Evolutionary conservation across 2,329 filamentous ascomycete species (phyloP).

Genomic region (Colletotrichum costaricense): DNA sequence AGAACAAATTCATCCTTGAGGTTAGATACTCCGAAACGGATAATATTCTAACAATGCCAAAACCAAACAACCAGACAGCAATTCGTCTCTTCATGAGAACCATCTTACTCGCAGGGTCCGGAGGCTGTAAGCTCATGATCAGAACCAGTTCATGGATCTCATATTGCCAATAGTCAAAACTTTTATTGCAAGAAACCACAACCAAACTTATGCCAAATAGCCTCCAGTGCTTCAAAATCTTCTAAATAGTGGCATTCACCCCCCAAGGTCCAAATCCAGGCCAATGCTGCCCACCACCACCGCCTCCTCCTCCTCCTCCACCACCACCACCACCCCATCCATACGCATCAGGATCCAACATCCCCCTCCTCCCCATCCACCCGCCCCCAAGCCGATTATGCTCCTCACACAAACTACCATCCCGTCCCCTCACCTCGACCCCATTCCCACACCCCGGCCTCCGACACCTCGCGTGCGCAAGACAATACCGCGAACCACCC

Average conservation of each 20-base stretch:
- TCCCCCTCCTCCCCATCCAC: constrained; percentile 2
- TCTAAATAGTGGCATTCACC: constrained; percentile 23
- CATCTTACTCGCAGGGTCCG: no score
- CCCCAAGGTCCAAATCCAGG: constrained; percentile 21
- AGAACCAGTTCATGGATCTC: no score
- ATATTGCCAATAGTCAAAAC: background rate
- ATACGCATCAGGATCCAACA: constrained; percentile 2
- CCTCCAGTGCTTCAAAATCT: background rate
- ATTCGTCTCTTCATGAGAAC: no score
- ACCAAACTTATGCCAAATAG: constrained; percentile 22
- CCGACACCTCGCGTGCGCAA: constrained; percentile 21
- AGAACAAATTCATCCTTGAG: no score
- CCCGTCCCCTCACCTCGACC: constrained; percentile 11
- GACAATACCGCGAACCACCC: constrained; percentile 12
- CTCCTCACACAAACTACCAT: constrained; percentile 22
- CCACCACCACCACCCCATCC: constrained; percentile 1
- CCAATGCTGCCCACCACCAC: constrained; percentile 2
- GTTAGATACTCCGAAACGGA: no score
- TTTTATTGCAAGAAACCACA: background rate
- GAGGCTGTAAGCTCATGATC: no score
- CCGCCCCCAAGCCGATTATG: constrained; percentile 10
- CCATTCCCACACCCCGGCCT: constrained; percentile 15
- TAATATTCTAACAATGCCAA: no score
- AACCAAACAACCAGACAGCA: no score
- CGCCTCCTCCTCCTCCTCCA: background rate